Evolutionary conservation across 495 filamentous ascomycete species (phyloP).

Genomic region (Podospora comata): DNA sequence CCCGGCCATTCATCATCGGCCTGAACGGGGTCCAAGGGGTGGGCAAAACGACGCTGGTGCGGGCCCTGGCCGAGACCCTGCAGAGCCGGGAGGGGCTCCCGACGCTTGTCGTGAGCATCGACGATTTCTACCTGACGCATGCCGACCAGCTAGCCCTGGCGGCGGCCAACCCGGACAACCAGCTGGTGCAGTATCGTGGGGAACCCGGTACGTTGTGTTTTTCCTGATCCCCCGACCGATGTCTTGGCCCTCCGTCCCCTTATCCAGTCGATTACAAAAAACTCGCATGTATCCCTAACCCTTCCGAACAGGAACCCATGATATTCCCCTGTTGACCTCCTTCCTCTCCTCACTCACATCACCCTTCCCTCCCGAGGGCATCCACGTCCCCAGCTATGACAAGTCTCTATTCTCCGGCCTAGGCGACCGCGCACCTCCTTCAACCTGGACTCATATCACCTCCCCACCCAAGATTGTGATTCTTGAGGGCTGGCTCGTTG

Average conservation of each 20-base stretch:
- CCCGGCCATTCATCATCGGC: constrained; percentile 55
- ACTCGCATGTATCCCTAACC: neutral
- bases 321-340: constrained; percentile 59
- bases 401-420: constrained; percentile 74
- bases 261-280: neutral
- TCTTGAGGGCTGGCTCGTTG: constrained; percentile 92
- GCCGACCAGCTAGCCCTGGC: constrained; percentile 68
- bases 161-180: constrained; percentile 61
- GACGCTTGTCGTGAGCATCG: constrained; percentile 78
- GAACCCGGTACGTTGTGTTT: constrained; percentile 54
- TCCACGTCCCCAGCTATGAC: constrained; percentile 75
- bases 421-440: constrained; percentile 68
- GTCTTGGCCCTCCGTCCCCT: neutral
- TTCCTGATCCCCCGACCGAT: neutral
- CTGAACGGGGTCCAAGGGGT: constrained; percentile 76
- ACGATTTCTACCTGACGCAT: constrained; percentile 85
- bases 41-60: constrained; percentile 87
- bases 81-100: constrained; percentile 61
- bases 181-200: constrained; percentile 76
- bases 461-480: constrained; percentile 61
- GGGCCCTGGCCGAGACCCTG: constrained; percentile 63
- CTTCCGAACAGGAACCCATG: constrained; percentile 66
- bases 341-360: constrained; percentile 61
- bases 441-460: constrained; percentile 41
- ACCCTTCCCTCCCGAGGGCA: constrained; percentile 50